phyloP scores from a whole-genome alignment of 2,329 filamentous ascomycete genomes.

The Beauveria varroae region DNA sequence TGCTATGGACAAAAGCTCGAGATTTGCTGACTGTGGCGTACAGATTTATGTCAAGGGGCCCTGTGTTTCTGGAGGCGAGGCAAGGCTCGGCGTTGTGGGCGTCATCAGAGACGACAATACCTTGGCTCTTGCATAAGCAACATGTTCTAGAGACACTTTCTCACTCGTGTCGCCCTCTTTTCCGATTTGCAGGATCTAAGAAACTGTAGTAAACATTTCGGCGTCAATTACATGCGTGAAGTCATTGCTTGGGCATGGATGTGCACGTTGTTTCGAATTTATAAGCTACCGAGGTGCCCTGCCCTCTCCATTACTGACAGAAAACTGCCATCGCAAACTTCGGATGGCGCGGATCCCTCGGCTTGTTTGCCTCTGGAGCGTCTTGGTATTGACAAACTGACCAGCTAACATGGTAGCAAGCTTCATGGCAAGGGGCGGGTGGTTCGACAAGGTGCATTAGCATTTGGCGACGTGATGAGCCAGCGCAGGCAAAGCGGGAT shows the following conservation, averaged over 20 bases:
- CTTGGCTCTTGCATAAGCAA: constrained; percentile 44
- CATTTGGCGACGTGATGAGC: neutral
- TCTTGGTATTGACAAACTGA: neutral
- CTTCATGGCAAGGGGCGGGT: neutral
- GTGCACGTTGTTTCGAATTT: neutral
- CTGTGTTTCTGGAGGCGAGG: constrained; percentile 61
- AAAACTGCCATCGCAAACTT: neutral
- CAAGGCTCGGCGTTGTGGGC: constrained; percentile 54
- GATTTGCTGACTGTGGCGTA: neutral
- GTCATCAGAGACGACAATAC: constrained; percentile 67
- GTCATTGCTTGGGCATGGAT: neutral
- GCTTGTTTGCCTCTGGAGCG: neutral
- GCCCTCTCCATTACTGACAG: neutral
- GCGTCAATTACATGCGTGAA: neutral
- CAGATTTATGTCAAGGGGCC: constrained; percentile 67
- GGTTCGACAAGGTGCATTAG: neutral
- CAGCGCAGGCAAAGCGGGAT: neutral
- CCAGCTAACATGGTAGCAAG: neutral
- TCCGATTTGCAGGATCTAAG: neutral
- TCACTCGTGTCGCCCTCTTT: neutral
- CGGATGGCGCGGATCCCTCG: neutral
- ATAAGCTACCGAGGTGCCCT: neutral
- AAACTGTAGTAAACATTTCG: neutral
- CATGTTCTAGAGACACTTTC: neutral
- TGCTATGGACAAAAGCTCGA: neutral